These are phyloP conservation scores for Rhodomyrtus psidioides DNA, from an alignment of 441 rosid species.

Conservation along the genomic window DNA sequence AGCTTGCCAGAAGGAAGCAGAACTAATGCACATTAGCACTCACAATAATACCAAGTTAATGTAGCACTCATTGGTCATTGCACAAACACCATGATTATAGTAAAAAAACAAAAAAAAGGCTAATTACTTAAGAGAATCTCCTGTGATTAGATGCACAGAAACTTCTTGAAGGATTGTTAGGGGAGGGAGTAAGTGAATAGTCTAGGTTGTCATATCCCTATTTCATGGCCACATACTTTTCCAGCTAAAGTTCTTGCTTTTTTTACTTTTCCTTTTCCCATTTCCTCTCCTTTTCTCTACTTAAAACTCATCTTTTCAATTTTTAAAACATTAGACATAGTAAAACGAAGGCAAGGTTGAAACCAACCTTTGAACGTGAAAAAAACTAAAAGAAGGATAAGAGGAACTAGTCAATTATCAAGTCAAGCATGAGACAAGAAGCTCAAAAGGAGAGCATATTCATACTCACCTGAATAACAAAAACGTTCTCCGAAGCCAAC, in stretches of 20 bases:
- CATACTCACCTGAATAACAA: conserved; percentile 68
- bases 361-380: background rate
- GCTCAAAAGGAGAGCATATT: background rate
- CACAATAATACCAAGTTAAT: background rate
- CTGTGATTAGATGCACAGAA: background rate
- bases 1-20: background rate
- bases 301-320: background rate
- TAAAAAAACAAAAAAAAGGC: background rate
- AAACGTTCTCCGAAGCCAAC: conserved; percentile 72
- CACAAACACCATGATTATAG: background rate
- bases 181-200: background rate
- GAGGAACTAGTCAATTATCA: background rate
- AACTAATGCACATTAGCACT: background rate
- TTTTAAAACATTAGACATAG: background rate
- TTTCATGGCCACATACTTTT: background rate
- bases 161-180: background rate
- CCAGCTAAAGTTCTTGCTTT: background rate
- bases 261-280: background rate
- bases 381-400: background rate
- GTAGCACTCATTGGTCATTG: background rate
- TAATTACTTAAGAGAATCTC: background rate
- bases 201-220: background rate
- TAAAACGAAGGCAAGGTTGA: background rate
- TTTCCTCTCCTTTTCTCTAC: background rate
- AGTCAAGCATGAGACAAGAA: background rate